A percentile compares a stretch with the other conserved stretches of the same genome.
Evolutionary conservation across 2,329 filamentous ascomycete species (phyloP).

Genomic region (Ampelomyces quisqualis): DNA sequence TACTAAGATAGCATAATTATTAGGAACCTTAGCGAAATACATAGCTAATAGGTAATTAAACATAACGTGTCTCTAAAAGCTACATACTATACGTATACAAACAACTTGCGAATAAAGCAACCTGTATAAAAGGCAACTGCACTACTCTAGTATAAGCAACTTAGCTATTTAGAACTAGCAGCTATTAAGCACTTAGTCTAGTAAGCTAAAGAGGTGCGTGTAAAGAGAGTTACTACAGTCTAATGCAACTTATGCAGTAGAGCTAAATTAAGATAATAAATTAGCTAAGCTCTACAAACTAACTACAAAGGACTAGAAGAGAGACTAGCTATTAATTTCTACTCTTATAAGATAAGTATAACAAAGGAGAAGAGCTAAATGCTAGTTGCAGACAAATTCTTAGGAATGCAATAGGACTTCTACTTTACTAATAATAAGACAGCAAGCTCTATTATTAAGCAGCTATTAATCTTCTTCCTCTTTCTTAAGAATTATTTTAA

Average conservation of each 20-base stretch:
- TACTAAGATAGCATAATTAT: neutral
- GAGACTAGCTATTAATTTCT: neutral
- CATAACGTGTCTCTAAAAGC: neutral
- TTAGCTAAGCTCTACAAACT: neutral
- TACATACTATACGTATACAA: neutral
- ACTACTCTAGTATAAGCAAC: constrained; percentile 2
- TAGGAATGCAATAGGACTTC: neutral
- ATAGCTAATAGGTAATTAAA: constrained; percentile 3
- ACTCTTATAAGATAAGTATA: neutral
- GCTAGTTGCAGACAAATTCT: neutral
- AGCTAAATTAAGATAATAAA: constrained; percentile 1
- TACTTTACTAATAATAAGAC: neutral
- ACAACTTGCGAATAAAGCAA: neutral
- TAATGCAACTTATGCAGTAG: neutral
- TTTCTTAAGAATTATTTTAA: constrained; percentile 3
- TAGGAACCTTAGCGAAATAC: neutral
- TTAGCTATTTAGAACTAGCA: neutral
- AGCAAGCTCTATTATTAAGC: constrained; percentile 3
- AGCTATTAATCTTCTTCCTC: neutral
- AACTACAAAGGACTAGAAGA: constrained; percentile 1
- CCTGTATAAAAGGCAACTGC: neutral
- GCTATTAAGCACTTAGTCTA: constrained; percentile 1
- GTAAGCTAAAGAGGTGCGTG: neutral
- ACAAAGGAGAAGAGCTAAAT: constrained; percentile 2
- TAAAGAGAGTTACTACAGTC: neutral